Conservation (phyloP, 2,329 filamentous ascomycete genomes). For the Fusarium euwallaceae region DNA sequence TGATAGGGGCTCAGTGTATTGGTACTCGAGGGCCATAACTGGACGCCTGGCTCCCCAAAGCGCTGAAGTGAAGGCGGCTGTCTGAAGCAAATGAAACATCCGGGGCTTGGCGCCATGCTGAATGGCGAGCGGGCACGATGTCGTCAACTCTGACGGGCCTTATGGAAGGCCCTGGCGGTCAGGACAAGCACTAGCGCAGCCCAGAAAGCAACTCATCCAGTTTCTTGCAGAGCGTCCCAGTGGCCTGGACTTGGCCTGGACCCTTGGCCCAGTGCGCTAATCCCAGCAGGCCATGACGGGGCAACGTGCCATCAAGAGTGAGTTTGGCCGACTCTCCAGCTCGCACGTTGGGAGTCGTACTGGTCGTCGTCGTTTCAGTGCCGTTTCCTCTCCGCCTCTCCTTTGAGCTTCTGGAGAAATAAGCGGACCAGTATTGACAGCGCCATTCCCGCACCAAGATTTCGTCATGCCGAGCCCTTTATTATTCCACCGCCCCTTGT, state of each 20-base stretch:
- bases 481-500: constrained; percentile 27
- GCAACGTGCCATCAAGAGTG: constrained; percentile 7
- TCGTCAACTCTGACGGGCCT: constrained; percentile 17
- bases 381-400: constrained; percentile 7
- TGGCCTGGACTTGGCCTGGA: constrained; percentile 31
- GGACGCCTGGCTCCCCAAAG: neutral
- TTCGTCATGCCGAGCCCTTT: constrained; percentile 42
- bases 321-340: constrained; percentile 5
- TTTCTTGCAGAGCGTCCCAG: constrained; percentile 1
- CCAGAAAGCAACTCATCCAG: constrained; percentile 8
- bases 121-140: neutral
- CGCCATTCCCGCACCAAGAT: constrained; percentile 29
- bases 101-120: constrained; percentile 5
- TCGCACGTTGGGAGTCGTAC: constrained; percentile 17
- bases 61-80: neutral
- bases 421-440: constrained; percentile 18
- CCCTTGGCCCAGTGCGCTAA: constrained; percentile 19
- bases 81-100: constrained; percentile 16
- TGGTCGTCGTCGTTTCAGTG: constrained; percentile 18
- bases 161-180: constrained; percentile 22
- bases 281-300: constrained; percentile 6
- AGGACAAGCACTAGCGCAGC: constrained; percentile 26
- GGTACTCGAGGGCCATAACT: neutral
- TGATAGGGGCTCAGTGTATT: neutral
- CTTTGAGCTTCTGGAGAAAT: neutral